Conservation (phyloP, 2,329 filamentous ascomycete genomes). For the Colletotrichum navitas region DNA sequence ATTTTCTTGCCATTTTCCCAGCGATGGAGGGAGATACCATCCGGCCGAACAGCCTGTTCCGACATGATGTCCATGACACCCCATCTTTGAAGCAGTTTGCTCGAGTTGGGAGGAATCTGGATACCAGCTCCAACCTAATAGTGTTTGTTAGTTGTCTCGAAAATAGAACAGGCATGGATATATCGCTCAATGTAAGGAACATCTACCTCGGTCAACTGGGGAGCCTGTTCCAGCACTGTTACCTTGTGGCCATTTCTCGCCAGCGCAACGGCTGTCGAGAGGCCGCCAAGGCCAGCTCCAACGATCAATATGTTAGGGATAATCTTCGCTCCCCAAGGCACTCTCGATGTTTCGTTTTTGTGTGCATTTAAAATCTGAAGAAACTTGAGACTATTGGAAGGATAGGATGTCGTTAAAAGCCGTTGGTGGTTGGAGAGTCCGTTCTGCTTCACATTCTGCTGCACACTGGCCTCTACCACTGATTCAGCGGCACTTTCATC, state of each 20-base stretch:
- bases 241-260: conserved; percentile 35
- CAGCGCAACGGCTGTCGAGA: conserved; percentile 38
- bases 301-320: conserved; percentile 35
- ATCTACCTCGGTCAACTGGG: conserved; percentile 26
- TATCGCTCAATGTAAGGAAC: neutral
- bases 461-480: neutral
- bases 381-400: conserved; percentile 38
- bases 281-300: conserved; percentile 41
- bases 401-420: conserved; percentile 22
- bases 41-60: conserved; percentile 43
- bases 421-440: neutral
- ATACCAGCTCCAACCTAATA: conserved; percentile 43
- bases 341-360: neutral
- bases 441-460: neutral
- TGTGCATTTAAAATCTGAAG: neutral
- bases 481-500: neutral
- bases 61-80: conserved; percentile 45
- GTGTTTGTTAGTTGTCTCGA: neutral
- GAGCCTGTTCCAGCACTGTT: conserved; percentile 40
- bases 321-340: neutral
- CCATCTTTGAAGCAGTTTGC: conserved; percentile 42
- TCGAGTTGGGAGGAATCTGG: conserved; percentile 43
- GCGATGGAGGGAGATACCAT: conserved; percentile 45
- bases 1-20: conserved; percentile 47
- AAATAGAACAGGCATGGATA: neutral